A percentile compares a stretch with the other conserved stretches of the same genome.
phyloP scores from a whole-genome alignment of 176 grass and related monocot species.

The Neostapfia colusana region DNA sequence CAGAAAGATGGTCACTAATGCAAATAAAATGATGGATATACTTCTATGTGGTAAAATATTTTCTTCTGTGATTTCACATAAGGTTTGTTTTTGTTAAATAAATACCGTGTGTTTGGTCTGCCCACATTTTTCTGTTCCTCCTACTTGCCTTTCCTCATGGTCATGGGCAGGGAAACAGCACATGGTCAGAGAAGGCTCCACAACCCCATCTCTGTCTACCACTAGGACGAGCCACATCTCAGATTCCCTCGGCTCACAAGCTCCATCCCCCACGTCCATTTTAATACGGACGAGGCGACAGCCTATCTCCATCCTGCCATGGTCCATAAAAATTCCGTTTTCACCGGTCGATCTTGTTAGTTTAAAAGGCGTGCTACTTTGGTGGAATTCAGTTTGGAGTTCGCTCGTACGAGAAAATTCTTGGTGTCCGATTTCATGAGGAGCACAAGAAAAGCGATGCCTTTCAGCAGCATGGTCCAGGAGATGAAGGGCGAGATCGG shows the following conservation, averaged over 20 bases:
- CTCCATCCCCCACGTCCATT: too few species aligned
- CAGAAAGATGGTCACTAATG: background rate
- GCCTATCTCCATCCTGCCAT: background rate
- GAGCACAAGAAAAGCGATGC: slow-evolving; percentile 51
- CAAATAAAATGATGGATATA: background rate
- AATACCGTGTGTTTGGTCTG: too few species aligned
- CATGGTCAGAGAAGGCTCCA: background rate
- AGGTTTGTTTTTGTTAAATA: too few species aligned
- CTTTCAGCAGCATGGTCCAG: slow-evolving; percentile 75
- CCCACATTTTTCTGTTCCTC: too few species aligned
- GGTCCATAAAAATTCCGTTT: background rate
- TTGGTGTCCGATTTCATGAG: background rate
- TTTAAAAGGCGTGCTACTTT: background rate
- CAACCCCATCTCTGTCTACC: slow-evolving; percentile 15
- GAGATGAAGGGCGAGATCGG: slow-evolving; percentile 85
- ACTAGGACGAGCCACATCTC: background rate
- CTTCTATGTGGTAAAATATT: too few species aligned
- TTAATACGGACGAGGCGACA: background rate
- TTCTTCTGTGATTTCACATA: too few species aligned
- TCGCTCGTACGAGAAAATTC: background rate
- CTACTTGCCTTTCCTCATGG: too few species aligned
- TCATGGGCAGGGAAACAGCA: too few species aligned
- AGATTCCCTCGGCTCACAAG: too few species aligned
- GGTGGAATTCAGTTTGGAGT: background rate
- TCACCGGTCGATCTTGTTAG: background rate